A percentile compares a stretch with the other conserved stretches of the same genome.
Evolutionary conservation across 192 early-diverging fungal species (phyloP).

Genomic region (Glomus cerebriforme): DNA sequence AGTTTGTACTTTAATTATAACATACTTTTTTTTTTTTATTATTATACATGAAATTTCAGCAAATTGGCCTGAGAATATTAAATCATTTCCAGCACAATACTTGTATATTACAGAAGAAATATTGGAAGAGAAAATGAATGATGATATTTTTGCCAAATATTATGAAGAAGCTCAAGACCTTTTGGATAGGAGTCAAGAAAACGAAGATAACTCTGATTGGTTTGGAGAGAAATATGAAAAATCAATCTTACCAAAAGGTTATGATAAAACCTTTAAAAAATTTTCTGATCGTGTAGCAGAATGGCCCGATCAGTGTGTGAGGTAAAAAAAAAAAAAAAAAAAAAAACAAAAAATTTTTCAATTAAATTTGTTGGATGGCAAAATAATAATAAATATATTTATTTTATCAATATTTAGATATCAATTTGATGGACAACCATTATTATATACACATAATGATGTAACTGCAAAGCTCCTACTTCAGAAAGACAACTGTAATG

Average conservation of each 20-base stretch:
- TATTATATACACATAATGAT: conserved; percentile 67
- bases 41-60: background rate
- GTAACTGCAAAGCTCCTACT: conserved; percentile 46
- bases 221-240: conserved; percentile 85
- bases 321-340: too few relatives aligned
- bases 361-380: conserved; percentile 1
- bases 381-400: background rate
- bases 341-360: background rate
- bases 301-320: conserved; percentile 83
- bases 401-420: conserved; percentile 48
- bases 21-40: background rate
- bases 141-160: conserved; percentile 44
- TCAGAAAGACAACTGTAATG: conserved; percentile 36
- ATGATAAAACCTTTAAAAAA: conserved; percentile 78
- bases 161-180: conserved; percentile 46
- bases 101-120: conserved; percentile 58
- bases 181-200: conserved; percentile 38
- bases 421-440: conserved; percentile 66
- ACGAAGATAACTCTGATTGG: conserved; percentile 54
- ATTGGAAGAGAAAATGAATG: conserved; percentile 43
- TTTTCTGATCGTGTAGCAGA: conserved; percentile 72
- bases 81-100: conserved; percentile 52
- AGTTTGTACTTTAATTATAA: background rate
- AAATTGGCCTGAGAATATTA: conserved; percentile 40
- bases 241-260: conserved; percentile 62